A percentile compares a stretch with the other conserved stretches of the same genome.
Conservation (phyloP, 768 basidiomycete species). For the Leccinum truebloodii region DNA sequence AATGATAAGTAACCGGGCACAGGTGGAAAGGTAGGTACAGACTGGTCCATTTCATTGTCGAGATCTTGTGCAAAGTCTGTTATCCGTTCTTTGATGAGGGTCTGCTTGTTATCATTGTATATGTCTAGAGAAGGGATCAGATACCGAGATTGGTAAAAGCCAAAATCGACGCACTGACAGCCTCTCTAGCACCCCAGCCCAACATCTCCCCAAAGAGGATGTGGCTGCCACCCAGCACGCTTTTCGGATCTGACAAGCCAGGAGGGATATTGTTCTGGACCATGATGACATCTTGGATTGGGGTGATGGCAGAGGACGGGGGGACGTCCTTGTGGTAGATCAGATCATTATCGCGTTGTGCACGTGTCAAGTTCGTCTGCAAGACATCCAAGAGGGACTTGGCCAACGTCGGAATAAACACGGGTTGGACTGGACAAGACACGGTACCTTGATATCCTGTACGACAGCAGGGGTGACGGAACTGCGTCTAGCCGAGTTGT, state of each 20-base stretch:
- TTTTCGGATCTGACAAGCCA: slow-evolving; percentile 58
- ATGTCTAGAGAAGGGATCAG: slow-evolving; percentile 52
- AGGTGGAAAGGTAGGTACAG: slow-evolving; percentile 23
- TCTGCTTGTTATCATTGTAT: slow-evolving; percentile 79
- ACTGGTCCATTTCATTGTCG: slow-evolving; percentile 64
- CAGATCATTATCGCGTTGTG: slow-evolving; percentile 89
- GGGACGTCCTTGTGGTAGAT: slow-evolving; percentile 94
- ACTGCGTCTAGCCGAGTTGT: slow-evolving; percentile 63
- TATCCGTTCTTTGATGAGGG: slow-evolving; percentile 69
- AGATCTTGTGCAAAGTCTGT: slow-evolving; percentile 59
- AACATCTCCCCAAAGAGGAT: slow-evolving; percentile 76
- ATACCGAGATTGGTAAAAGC: neutral
- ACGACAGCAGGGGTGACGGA: slow-evolving; percentile 63
- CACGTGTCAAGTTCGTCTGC: slow-evolving; percentile 63
- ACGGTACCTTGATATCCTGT: slow-evolving; percentile 73
- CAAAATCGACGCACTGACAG: slow-evolving; percentile 63
- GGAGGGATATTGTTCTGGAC: slow-evolving; percentile 58
- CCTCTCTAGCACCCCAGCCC: slow-evolving; percentile 85
- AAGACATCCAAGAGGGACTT: slow-evolving; percentile 79
- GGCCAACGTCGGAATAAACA: neutral
- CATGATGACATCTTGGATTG: slow-evolving; percentile 65
- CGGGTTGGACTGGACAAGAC: neutral
- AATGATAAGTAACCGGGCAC: slow-evolving; percentile 7
- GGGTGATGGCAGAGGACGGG: slow-evolving; percentile 61
- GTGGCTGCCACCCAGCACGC: slow-evolving; percentile 50